Evolutionary conservation across 768 basidiomycete genomes (phyloP).

Genomic region (Tephrocybe sp.): DNA sequence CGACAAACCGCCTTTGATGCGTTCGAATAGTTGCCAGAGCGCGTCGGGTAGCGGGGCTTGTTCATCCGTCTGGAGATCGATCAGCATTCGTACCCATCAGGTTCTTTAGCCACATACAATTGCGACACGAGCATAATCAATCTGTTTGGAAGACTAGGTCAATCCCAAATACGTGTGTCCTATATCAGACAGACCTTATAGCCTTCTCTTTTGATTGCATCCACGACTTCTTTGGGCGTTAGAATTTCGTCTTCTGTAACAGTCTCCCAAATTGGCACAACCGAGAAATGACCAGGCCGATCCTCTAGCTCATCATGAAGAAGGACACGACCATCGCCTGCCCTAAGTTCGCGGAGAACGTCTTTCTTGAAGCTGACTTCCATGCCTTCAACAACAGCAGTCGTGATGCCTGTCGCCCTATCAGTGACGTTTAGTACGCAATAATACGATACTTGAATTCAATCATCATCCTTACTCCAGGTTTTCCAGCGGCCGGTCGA

Average conservation of each 20-base stretch:
- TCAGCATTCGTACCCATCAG: neutral
- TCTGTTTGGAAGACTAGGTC: conserved; percentile 36
- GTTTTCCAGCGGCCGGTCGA: conserved; percentile 88
- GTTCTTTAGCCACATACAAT: conserved; percentile 55
- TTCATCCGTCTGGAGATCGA: conserved; percentile 76
- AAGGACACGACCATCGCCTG: conserved; percentile 72
- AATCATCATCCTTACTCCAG: conserved; percentile 69
- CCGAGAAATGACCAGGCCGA: conserved; percentile 81
- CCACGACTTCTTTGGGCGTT: conserved; percentile 82
- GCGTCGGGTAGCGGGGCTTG: conserved; percentile 93
- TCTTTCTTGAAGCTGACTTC: conserved; percentile 86
- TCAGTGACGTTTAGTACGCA: neutral
- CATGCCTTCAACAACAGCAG: conserved; percentile 87
- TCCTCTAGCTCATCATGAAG: conserved; percentile 97
- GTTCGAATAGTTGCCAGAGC: conserved; percentile 72
- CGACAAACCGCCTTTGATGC: conserved; percentile 57
- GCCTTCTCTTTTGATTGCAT: conserved; percentile 71
- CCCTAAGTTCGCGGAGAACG: conserved; percentile 75
- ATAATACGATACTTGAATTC: neutral
- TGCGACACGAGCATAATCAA: conserved; percentile 85
- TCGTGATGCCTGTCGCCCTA: conserved; percentile 93
- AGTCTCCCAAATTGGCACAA: conserved; percentile 94
- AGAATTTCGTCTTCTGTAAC: conserved; percentile 79
- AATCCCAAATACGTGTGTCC: neutral
- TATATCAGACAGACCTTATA: conserved; percentile 49